Evolutionary conservation across 2,329 filamentous ascomycete genomes (phyloP), one percentile per base, ranked within the genome.

Genomic region (Hypoxylon sp.): DNA sequence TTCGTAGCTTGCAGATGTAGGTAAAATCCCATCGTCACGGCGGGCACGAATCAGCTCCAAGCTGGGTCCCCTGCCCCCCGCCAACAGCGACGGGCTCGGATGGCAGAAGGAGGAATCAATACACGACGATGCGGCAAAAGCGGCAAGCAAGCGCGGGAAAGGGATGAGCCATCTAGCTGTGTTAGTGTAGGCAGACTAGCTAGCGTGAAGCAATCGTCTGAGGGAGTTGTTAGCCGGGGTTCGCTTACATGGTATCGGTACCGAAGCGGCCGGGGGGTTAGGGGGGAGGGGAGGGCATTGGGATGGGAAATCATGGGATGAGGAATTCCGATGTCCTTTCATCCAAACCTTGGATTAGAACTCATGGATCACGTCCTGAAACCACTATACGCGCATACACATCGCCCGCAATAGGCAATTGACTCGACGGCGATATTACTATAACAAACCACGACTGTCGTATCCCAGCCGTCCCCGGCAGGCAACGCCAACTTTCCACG

Each of bases 31-130:
- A 68, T 68, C 22, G 35, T 65, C 58, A 69, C 66, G 69, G 69
- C 66, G 69, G 69, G 69, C 69, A 71, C 69, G 69, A 71, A 71
- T 71, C 69, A 71, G 27, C 46, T 64, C 42, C 44, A 53, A 31
- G 20, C 49, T 25, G 50, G 59, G 40, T 22, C 40, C 40, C 40
- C 40, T 5, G 4, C 7, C 40, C 54, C 59, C 62, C 57, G 56
- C 55, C 54, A 60, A 61, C 51, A 53, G n/a, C 14, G n/a, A 33
- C 31, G 10, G 30, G 33, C 33, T 44, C 40, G 40, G 51, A 58
- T 25, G 50, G 33, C 11, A 53, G 59, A 30, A 31, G 44, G 37
- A 46, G 20, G 49, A 56, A 22, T 10, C 17, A 22, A 44, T 17
- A 44, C 40, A 44, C 51, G 25, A 33, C 51, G 60, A 58, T 63